Evolutionary conservation across 768 basidiomycete genomes (phyloP).

Genomic region (Lenzites betulinus): DNA sequence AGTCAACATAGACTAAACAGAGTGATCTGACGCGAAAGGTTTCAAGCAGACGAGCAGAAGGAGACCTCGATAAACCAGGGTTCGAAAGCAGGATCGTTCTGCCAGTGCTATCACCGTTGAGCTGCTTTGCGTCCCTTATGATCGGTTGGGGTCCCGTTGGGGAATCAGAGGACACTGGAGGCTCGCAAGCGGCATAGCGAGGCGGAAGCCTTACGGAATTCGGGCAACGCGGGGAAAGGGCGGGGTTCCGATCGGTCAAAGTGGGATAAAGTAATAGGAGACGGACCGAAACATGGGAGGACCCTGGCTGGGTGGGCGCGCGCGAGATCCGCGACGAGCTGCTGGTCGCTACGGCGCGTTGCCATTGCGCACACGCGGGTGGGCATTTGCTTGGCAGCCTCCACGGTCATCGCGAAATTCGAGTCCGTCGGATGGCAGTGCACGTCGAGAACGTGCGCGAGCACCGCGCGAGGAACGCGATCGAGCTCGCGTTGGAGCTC

Average conservation of each 20-base stretch:
- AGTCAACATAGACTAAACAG: too few species aligned
- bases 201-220: background rate
- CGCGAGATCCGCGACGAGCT: slow-evolving; percentile 68
- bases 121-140: too few species aligned
- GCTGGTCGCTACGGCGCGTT: slow-evolving; percentile 65
- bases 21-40: too few species aligned
- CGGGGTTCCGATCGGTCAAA: background rate
- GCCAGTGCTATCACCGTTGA: too few species aligned
- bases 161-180: too few species aligned
- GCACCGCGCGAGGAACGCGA: slow-evolving; percentile 37
- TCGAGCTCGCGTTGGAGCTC: slow-evolving; percentile 11
- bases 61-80: too few species aligned
- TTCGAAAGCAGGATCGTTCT: too few species aligned
- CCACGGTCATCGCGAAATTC: slow-evolving; percentile 53
- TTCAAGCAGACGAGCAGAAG: too few species aligned
- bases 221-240: background rate
- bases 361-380: slow-evolving; percentile 88
- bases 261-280: background rate
- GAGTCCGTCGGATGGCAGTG: slow-evolving; percentile 95
- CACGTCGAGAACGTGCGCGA: slow-evolving; percentile 77
- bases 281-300: slow-evolving; percentile 84
- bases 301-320: slow-evolving; percentile 61
- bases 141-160: too few species aligned
- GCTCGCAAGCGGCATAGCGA: background rate
- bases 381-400: slow-evolving; percentile 18